Evolutionary conservation across 768 basidiomycete genomes (phyloP).

Genomic region (Boletus fagicola): DNA sequence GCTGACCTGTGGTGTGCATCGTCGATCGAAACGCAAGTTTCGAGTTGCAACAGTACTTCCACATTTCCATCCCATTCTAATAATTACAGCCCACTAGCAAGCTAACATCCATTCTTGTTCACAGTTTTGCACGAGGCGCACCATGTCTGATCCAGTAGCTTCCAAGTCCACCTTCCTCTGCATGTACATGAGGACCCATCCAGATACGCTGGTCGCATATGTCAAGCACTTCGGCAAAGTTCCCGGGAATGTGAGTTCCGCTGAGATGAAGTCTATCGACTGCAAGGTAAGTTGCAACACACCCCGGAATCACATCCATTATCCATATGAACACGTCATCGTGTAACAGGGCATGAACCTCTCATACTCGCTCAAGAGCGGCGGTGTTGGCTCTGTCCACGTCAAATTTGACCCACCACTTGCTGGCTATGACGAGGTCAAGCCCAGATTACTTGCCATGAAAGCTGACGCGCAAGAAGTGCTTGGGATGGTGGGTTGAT

Average conservation of each 20-base stretch:
- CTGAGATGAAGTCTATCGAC: slow-evolving; percentile 70
- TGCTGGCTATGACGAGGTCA: slow-evolving; percentile 75
- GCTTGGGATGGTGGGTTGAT: slow-evolving; percentile 66
- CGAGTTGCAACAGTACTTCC: neutral
- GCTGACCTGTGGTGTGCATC: no score
- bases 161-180: slow-evolving; percentile 72
- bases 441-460: slow-evolving; percentile 76
- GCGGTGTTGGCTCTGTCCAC: slow-evolving; percentile 43
- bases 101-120: neutral
- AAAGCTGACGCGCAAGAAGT: slow-evolving; percentile 77
- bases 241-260: slow-evolving; percentile 50
- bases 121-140: neutral
- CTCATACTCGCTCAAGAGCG: slow-evolving; percentile 54
- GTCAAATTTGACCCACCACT: slow-evolving; percentile 72
- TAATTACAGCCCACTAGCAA: neutral
- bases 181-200: slow-evolving; percentile 84
- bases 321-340: neutral
- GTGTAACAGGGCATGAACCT: slow-evolving; percentile 63
- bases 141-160: slow-evolving; percentile 71
- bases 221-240: slow-evolving; percentile 75
- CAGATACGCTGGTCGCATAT: slow-evolving; percentile 82
- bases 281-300: slow-evolving; percentile 46
- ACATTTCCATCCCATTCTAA: neutral
- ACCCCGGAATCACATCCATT: neutral
- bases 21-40: neutral